Evolutionary conservation across 495 filamentous ascomycete genomes (phyloP).

Genomic region (Hypoxylon fuscum): DNA sequence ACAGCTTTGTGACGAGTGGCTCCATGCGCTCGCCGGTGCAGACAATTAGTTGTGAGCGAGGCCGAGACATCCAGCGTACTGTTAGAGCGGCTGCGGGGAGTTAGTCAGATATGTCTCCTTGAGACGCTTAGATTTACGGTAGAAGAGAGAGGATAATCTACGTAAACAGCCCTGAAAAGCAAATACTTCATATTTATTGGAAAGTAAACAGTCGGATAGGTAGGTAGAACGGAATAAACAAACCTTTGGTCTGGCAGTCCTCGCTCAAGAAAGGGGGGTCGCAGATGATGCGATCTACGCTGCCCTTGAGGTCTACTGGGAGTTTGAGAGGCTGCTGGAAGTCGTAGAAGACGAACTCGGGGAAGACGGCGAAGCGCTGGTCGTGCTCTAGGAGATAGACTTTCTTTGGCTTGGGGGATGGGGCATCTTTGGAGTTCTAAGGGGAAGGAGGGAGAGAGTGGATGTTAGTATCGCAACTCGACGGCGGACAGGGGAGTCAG

Average conservation of each 20-base stretch:
- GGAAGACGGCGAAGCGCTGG: conserved; percentile 72
- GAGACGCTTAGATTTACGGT: neutral
- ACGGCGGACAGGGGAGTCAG: no score
- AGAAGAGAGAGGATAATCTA: neutral
- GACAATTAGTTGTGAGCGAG: conserved; percentile 60
- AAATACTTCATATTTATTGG: no score
- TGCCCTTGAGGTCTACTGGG: conserved; percentile 68
- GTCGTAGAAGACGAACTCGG: conserved; percentile 77
- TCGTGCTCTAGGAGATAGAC: conserved; percentile 73
- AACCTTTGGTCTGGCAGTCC: conserved; percentile 84
- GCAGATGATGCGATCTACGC: conserved; percentile 71
- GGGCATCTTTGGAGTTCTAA: conserved; percentile 43
- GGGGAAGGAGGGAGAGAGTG: neutral
- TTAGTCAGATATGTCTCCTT: neutral
- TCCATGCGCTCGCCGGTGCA: conserved; percentile 79
- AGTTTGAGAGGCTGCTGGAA: conserved; percentile 71
- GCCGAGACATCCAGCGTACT: conserved; percentile 70
- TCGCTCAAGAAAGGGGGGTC: conserved; percentile 82
- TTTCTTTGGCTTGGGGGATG: conserved; percentile 59
- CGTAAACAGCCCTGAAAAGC: neutral
- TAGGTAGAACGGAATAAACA: conserved; percentile 9
- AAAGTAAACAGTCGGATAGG: conserved; percentile 4
- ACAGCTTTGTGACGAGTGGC: conserved; percentile 60
- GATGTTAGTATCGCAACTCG: neutral
- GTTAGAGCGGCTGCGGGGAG: conserved; percentile 69